These are phyloP conservation scores for Myriosclerotinia curreyana DNA, from an alignment of 2,329 filamentous ascomycete genomes.

Conservation along the genomic window DNA sequence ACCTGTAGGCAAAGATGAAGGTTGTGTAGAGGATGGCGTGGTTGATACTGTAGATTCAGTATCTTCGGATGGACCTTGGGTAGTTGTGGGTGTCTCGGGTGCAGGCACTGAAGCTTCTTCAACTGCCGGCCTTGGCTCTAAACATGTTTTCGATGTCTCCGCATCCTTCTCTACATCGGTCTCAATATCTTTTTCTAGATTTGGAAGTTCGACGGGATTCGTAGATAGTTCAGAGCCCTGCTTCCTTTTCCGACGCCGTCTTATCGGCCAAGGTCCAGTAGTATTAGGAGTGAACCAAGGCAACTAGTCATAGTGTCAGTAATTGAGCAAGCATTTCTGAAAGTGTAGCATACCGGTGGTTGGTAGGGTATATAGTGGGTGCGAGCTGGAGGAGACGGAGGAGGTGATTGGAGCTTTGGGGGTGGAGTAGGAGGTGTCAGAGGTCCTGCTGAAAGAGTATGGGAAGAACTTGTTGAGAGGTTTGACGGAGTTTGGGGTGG, in stretches of 20 bases:
- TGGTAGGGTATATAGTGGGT: slow-evolving; percentile 42
- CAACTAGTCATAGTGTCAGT: slow-evolving; percentile 45
- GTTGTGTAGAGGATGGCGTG: slow-evolving; percentile 51
- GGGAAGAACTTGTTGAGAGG: slow-evolving; percentile 38
- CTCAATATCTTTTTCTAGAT: slow-evolving; percentile 13
- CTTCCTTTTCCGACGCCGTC: slow-evolving; percentile 44
- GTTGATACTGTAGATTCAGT: slow-evolving; percentile 48
- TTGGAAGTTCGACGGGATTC: slow-evolving; percentile 33
- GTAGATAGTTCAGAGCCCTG: slow-evolving; percentile 38
- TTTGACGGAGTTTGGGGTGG: slow-evolving; percentile 42
- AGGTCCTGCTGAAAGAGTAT: slow-evolving; percentile 35
- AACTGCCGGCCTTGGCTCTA: not conserved
- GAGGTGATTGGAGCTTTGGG: slow-evolving; percentile 29
- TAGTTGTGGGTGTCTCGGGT: slow-evolving; percentile 48
- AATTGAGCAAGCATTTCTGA: slow-evolving; percentile 18
- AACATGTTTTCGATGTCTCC: not conserved
- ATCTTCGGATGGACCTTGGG: slow-evolving; percentile 42
- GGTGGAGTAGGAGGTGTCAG: slow-evolving; percentile 48
- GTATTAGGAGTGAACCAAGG: slow-evolving; percentile 55
- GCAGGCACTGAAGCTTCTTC: slow-evolving; percentile 27
- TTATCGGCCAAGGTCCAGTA: slow-evolving; percentile 50
- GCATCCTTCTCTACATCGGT: not conserved
- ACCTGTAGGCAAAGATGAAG: slow-evolving; percentile 24
- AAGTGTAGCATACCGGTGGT: slow-evolving; percentile 48
- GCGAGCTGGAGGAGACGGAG: slow-evolving; percentile 32